A percentile compares a stretch with the other conserved stretches of the same genome.
Evolutionary conservation across 2,329 filamentous ascomycete species (phyloP).

Genomic region (Teratosphaeria gauchensis): DNA sequence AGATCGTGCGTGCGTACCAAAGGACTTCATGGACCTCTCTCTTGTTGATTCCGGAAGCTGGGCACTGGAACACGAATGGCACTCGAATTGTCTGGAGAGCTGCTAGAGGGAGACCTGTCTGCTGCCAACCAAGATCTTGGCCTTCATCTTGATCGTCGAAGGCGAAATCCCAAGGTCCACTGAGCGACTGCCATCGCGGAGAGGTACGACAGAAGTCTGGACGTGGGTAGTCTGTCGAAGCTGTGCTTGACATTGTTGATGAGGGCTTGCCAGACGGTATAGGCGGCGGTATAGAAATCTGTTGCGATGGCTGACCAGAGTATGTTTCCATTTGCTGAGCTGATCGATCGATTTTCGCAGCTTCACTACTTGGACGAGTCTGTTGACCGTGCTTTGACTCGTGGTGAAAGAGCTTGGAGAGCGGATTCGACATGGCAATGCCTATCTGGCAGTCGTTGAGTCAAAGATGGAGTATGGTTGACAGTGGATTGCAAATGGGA

Average conservation of each 20-base stretch:
- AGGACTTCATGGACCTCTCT: constrained; percentile 55
- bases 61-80: constrained; percentile 56
- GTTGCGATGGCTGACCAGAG: background rate
- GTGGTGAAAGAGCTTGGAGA: background rate
- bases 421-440: background rate
- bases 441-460: background rate
- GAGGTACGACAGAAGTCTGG: constrained; percentile 52
- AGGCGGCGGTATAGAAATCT: background rate
- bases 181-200: constrained; percentile 51
- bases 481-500: background rate
- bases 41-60: constrained; percentile 53
- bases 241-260: background rate
- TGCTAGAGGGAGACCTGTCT: constrained; percentile 39
- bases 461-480: background rate
- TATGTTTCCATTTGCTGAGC: background rate
- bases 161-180: constrained; percentile 54
- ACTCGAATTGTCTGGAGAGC: constrained; percentile 44
- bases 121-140: constrained; percentile 44
- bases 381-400: background rate
- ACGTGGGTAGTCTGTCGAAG: constrained; percentile 43
- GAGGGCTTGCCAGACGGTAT: background rate
- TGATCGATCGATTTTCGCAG: background rate
- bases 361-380: background rate
- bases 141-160: constrained; percentile 58
- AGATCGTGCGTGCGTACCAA: constrained; percentile 49